These are phyloP conservation scores for Scheffersomyces amazonensis DNA, from an alignment of 805 yeast genomes.

Conservation along the genomic window DNA sequence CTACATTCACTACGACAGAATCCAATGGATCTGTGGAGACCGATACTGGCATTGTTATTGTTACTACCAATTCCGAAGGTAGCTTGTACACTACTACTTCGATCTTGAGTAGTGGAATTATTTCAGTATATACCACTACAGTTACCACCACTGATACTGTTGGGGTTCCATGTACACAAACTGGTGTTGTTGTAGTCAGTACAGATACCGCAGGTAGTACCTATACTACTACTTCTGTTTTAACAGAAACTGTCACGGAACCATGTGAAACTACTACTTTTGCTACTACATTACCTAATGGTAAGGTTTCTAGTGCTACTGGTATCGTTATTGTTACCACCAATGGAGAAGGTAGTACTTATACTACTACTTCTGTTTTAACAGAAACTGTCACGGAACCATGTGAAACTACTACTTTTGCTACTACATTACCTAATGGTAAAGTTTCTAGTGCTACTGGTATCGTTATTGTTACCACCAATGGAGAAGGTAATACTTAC, in stretches of 20 bases:
- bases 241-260: not conserved
- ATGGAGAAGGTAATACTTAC: not conserved
- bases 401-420: not conserved
- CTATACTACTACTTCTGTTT: conserved; percentile 7
- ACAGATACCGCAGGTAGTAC: conserved; percentile 9
- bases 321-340: conserved; percentile 3
- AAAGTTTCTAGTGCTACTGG: not conserved
- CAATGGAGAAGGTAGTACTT: conserved; percentile 1
- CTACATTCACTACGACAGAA: conserved; percentile 12
- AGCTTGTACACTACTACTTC: conserved; percentile 10
- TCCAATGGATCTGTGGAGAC: conserved; percentile 11
- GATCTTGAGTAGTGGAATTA: conserved; percentile 3
- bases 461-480: not conserved
- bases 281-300: not conserved
- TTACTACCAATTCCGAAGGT: conserved; percentile 15
- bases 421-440: not conserved
- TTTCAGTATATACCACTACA: conserved; percentile 5
- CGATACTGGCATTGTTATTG: conserved; percentile 13
- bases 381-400: not conserved
- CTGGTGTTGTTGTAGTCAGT: conserved; percentile 11
- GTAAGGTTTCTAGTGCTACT: not conserved
- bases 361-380: not conserved
- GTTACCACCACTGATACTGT: conserved; percentile 6
- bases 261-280: not conserved
- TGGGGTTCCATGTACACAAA: conserved; percentile 11